Percentiles rank a stretch among this genome's conserved stretches.
These are phyloP conservation scores for Candida montana DNA, from an alignment of 805 yeast species.

Conservation along the genomic window DNA sequence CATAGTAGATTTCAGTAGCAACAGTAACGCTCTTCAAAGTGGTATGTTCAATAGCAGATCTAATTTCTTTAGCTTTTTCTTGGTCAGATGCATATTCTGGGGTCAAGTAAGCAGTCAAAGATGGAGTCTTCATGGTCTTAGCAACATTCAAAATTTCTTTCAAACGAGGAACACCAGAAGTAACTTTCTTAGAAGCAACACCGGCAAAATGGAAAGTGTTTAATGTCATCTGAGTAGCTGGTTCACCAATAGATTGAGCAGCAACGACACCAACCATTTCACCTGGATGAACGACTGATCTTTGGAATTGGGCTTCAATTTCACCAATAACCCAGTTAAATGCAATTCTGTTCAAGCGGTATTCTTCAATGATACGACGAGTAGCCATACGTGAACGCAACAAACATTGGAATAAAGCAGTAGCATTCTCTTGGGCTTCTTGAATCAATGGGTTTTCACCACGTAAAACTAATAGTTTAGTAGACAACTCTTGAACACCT, in stretches of 20 bases:
- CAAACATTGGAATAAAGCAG: constrained; percentile 82
- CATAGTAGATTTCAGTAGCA: constrained; percentile 95
- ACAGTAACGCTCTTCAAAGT: constrained; percentile 91
- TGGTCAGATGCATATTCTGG: constrained; percentile 80
- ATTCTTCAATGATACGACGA: constrained; percentile 89
- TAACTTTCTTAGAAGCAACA: constrained; percentile 93
- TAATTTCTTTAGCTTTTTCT: constrained; percentile 90
- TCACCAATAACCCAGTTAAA: constrained; percentile 97
- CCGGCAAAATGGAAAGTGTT: constrained; percentile 98
- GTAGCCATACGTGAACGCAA: constrained; percentile 88
- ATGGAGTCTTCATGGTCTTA: constrained; percentile 98
- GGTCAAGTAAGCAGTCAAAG: constrained; percentile 86
- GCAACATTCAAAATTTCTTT: constrained; percentile 98
- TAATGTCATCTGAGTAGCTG: constrained; percentile 96
- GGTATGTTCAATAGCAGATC: constrained; percentile 96
- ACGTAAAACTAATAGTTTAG: constrained; percentile 68
- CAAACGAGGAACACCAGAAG: constrained; percentile 82
- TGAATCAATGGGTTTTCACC: constrained; percentile 67
- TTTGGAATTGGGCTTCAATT: constrained; percentile 87
- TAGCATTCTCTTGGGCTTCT: constrained; percentile 92
- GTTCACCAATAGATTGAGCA: constrained; percentile 97
- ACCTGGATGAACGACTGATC: constrained; percentile 91
- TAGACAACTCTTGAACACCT: constrained; percentile 65
- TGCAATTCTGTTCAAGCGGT: constrained; percentile 73
- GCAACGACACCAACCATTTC: constrained; percentile 98